Conservation (phyloP, 176 grass and related monocot species). For the Guadua angustifolia region DNA sequence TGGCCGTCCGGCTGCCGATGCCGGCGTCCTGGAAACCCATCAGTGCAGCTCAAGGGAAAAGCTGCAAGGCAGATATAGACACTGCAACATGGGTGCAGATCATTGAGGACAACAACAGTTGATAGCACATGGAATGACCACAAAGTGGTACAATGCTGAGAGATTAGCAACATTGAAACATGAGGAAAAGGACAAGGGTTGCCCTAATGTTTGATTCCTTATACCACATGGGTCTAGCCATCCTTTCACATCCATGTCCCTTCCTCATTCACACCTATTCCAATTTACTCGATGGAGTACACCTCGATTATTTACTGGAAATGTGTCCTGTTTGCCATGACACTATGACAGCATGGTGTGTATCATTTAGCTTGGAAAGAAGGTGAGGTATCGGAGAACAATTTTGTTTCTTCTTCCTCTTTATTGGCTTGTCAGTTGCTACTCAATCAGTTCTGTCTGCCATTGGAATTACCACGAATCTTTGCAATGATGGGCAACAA, state of each 20-base stretch:
- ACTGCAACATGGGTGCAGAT: conserved; percentile 38
- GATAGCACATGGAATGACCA: conserved; percentile 56
- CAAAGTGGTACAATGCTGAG: conserved; percentile 41
- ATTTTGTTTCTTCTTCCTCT: conserved; percentile 47
- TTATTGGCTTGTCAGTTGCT: conserved; percentile 45
- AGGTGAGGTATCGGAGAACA: conserved; percentile 18
- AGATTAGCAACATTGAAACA: conserved; percentile 49
- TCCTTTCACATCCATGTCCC: conserved; percentile 60
- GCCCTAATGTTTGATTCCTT: conserved; percentile 56
- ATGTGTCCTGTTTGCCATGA: conserved; percentile 25
- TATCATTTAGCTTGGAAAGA: conserved; percentile 31
- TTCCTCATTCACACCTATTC: conserved; percentile 17
- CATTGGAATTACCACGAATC: conserved; percentile 52
- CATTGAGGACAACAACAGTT: conserved; percentile 38
- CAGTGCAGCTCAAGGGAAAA: conserved; percentile 42
- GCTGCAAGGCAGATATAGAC: conserved; percentile 50
- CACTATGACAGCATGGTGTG: conserved; percentile 33
- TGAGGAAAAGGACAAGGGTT: conserved; percentile 54
- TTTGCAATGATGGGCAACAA: conserved; percentile 35
- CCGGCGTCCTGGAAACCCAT: conserved; percentile 54
- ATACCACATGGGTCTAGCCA: conserved; percentile 55
- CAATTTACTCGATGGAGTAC: conserved; percentile 1
- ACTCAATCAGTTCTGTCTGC: conserved; percentile 58
- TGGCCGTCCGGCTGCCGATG: not conserved
- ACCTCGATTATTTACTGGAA: conserved; percentile 22